Evolutionary conservation across 1,284 basidiomycete species (phyloP), one percentile per base, ranked within the genome.

Genomic region (Fomitopsis palustris): DNA sequence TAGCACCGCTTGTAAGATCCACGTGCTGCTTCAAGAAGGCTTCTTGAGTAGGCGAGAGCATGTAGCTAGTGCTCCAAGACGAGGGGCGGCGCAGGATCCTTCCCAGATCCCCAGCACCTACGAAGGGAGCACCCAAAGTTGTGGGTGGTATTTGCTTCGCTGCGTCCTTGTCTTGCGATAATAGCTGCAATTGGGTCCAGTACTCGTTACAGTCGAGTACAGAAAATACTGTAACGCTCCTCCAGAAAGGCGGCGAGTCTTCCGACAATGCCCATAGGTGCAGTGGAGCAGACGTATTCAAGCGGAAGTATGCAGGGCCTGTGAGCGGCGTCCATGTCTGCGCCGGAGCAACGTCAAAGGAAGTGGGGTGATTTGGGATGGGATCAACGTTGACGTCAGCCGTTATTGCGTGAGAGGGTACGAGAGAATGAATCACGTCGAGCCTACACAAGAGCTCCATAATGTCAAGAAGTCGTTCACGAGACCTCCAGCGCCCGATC

Each of bases 11-110:
- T 4, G 68, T 59, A 23, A 68, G 62, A 60, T 85, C 78, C 23
- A 82, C 71, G 60, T 77, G 82, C 59, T 77, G 78, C 52, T 78
- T 77, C 62, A 92, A 71, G 69, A 85, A 90, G 62, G 83, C 81
- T 49, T 74, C 81, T 69, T 92, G 89, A 66, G 85, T 81, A 80
- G 82, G 85, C 0, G 87, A 86, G 45, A 92, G 70, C 45, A 76
- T 75, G 64, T 90, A 91, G 4, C 76, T 71, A 7, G 78, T 65
- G 35, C 73, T 78, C 89, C 89, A 92, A 0, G 86, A 83, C 1
- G 72, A 73, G n/a, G 69, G 62, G 19, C 86, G 82, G 47, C 82
- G 81, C 21, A 86, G 72, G 27, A 78, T 77, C 62, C 77, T 77
- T n/a, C 41, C 53, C 2, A 60, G 16, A 37, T 39, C 49, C 9